Percentiles rank a stretch among this genome's conserved stretches.
phyloP scores from a whole-genome alignment of 805 yeast species.

The Saturnispora serradocipensis region DNA sequence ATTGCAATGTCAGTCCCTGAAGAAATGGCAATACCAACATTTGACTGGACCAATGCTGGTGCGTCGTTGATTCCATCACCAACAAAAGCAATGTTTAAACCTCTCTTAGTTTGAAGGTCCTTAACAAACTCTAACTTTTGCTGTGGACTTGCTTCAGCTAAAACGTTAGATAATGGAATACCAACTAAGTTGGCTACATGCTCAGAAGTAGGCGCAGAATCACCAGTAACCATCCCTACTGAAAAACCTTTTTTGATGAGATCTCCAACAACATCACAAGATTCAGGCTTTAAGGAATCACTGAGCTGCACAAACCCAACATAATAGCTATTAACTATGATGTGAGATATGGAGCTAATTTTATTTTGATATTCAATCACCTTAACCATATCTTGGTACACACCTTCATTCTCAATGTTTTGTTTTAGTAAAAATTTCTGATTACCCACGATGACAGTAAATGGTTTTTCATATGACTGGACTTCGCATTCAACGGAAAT shows the following conservation, averaged over 20 bases:
- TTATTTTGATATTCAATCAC: conserved; percentile 7
- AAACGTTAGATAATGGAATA: conserved; percentile 53
- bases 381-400: conserved; percentile 10
- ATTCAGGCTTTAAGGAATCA: conserved; percentile 62
- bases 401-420: conserved; percentile 16
- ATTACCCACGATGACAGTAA: conserved; percentile 46
- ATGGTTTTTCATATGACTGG: conserved; percentile 15
- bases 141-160: conserved; percentile 67
- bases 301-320: conserved; percentile 58
- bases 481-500: conserved; percentile 24
- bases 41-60: conserved; percentile 85
- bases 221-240: conserved; percentile 90
- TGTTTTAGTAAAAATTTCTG: conserved; percentile 29
- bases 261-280: conserved; percentile 49
- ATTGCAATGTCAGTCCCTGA: conserved; percentile 94
- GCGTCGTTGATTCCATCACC: conserved; percentile 99
- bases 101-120: conserved; percentile 37
- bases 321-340: conserved; percentile 48
- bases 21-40: conserved; percentile 84
- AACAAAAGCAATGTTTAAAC: conserved; percentile 63
- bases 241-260: conserved; percentile 43
- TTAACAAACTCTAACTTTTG: conserved; percentile 64
- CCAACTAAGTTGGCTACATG: conserved; percentile 60
- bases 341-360: conserved; percentile 22
- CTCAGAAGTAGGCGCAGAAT: conserved; percentile 51